Evolutionary conservation across 1,284 basidiomycete genomes (phyloP).

Genomic region (Amylostereum areolatum): DNA sequence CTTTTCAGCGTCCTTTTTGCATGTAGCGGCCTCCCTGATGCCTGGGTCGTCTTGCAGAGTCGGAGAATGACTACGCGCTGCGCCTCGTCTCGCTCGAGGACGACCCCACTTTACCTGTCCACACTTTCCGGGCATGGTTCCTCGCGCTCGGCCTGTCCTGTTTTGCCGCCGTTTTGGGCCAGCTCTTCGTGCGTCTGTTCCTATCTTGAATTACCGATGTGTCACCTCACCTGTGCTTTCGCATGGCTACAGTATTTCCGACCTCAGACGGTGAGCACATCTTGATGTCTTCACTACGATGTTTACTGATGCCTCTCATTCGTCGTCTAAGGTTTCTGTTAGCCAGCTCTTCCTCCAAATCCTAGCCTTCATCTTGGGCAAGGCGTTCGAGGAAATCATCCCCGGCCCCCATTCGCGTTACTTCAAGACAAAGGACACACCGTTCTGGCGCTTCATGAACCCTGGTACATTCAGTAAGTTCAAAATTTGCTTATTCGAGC

Average conservation of each 20-base stretch:
- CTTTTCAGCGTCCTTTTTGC: neutral
- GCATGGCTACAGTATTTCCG: conserved; percentile 18
- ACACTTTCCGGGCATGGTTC: conserved; percentile 45
- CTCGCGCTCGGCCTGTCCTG: conserved; percentile 42
- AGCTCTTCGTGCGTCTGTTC: conserved; percentile 41
- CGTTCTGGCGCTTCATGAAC: conserved; percentile 50
- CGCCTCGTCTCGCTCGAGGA: conserved; percentile 52
- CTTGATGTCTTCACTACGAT: too few species aligned
- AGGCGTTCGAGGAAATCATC: conserved; percentile 35
- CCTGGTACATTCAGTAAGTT: conserved; percentile 47
- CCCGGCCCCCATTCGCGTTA: conserved; percentile 34
- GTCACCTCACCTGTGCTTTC: conserved; percentile 8
- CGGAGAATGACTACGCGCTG: conserved; percentile 41
- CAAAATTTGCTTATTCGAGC: neutral
- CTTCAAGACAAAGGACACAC: conserved; percentile 30
- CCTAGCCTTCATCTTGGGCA: conserved; percentile 34
- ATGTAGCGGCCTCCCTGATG: neutral
- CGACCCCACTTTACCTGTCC: conserved; percentile 46
- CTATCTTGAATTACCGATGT: too few species aligned
- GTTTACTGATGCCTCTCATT: too few species aligned
- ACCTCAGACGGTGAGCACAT: too few species aligned
- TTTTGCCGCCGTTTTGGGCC: conserved; percentile 51
- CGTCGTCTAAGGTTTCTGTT: too few species aligned
- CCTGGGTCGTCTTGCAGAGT: conserved; percentile 20
- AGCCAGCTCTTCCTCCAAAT: conserved; percentile 50